Percentiles rank a stretch among this genome's conserved stretches.
phyloP scores from a whole-genome alignment of 108 stramenopile species.

The Cylindrotheca fusiformis region DNA sequence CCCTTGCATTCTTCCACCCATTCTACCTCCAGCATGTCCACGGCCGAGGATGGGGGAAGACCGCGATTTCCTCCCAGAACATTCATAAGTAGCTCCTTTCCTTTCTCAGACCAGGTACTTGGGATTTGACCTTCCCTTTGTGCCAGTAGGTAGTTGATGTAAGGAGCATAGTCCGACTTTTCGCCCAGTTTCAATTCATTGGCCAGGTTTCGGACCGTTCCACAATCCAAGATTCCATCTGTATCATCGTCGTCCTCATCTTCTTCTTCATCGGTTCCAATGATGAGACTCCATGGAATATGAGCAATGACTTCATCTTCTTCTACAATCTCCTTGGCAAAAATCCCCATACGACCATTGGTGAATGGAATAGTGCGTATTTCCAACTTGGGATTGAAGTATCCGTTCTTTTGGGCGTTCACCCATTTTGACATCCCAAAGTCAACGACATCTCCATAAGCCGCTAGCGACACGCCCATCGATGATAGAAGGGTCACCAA shows the following conservation, averaged over 20 bases:
- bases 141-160: constrained; percentile 45
- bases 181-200: constrained; percentile 34
- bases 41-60: constrained; percentile 4
- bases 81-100: constrained; percentile 27
- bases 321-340: constrained; percentile 41
- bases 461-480: too few species aligned
- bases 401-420: constrained; percentile 20
- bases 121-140: constrained; percentile 22
- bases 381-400: constrained; percentile 31
- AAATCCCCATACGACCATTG: constrained; percentile 34
- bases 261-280: constrained; percentile 5
- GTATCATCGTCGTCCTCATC: not conserved
- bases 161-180: constrained; percentile 46
- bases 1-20: constrained; percentile 19
- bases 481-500: too few species aligned
- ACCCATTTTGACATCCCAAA: constrained; percentile 27
- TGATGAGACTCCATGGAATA: constrained; percentile 41
- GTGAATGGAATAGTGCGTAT: constrained; percentile 25
- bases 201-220: constrained; percentile 25
- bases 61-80: constrained; percentile 19
- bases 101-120: constrained; percentile 42
- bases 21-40: constrained; percentile 5
- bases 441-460: too few species aligned
- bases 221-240: constrained; percentile 23
- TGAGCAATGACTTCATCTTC: constrained; percentile 30